Evolutionary conservation across 2,329 filamentous ascomycete genomes (phyloP), one percentile per base, ranked within the genome.

Genomic region (Pseudovirgaria hyperparasitica): DNA sequence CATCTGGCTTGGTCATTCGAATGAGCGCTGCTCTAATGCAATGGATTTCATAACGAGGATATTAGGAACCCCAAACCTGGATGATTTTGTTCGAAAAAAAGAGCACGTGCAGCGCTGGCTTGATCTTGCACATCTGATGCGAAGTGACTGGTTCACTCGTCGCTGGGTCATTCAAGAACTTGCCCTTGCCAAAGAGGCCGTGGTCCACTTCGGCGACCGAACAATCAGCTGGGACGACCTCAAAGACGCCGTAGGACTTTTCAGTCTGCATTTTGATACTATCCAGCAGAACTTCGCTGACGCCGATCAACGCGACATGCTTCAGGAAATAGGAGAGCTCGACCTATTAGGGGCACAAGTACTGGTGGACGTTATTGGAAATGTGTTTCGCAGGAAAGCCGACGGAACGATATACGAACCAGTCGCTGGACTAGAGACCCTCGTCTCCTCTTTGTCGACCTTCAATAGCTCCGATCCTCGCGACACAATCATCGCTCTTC

Each of bases 181-280:
- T 5, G 26, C 35, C 4, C 19, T 35, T 2, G 32, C 35, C 6
- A 10, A 18, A 12, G 16, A 29, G n/a, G 35, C 33, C 1, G 30
- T 26, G 2, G 25, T 37, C 3, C 33, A 31, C 12, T 31, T 27
- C 15, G 30, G 30, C 4, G 14, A 25, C 9, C n/a, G 22, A 7
- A 12, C 19, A 4, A 43, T 62, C 5, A 43, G 53, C 7, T 47
- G 40, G 41, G 16, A 22, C n/a, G 37, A 43, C 9, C 42, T 45
- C 22, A 25, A 28, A 2, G 39, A 40, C 18, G 42, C 41, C 9
- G 29, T 43, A 6, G 22, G 21, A 2, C 22, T 42, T 5, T 41
- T 44, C 16, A 26, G 20, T 14, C 9, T 16, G 25, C 5, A 37
- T 20, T 34, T 33, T 8, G 26, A 37, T 6, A 28, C 26, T 12